Conservation (phyloP, 257 asterid species). For the Marsdenia floribunda region DNA sequence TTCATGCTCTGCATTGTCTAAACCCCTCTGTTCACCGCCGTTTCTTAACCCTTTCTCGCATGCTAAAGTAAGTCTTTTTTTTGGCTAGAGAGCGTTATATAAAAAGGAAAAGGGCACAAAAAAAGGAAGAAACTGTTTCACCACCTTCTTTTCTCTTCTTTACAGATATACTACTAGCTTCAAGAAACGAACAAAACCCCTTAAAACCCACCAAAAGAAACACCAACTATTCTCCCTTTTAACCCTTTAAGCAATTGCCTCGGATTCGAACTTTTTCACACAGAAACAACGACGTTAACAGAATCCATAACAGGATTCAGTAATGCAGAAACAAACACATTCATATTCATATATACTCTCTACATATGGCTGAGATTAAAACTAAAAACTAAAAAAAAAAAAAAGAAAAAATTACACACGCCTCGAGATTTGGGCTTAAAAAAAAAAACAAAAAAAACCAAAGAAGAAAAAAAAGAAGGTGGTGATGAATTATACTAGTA, state of each 20-base stretch:
- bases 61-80: slow-evolving; percentile 48
- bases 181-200: slow-evolving; percentile 24
- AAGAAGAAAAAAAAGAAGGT: slow-evolving; percentile 5
- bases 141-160: slow-evolving; percentile 33
- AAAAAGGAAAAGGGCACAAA: slow-evolving; percentile 25
- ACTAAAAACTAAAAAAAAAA: too few relatives aligned
- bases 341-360: neutral
- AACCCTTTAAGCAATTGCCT: slow-evolving; percentile 37
- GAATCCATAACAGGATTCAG: slow-evolving; percentile 24
- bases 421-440: slow-evolving; percentile 62
- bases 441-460: too few relatives aligned
- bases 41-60: slow-evolving; percentile 50
- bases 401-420: slow-evolving; percentile 21
- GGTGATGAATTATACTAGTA: too few relatives aligned
- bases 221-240: slow-evolving; percentile 31
- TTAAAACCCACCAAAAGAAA: slow-evolving; percentile 38
- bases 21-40: slow-evolving; percentile 22
- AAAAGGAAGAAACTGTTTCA: slow-evolving; percentile 32
- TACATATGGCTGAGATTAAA: neutral
- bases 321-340: neutral
- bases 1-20: slow-evolving; percentile 60
- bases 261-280: slow-evolving; percentile 51
- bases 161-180: slow-evolving; percentile 28
- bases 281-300: slow-evolving; percentile 11
- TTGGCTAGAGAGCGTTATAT: slow-evolving; percentile 44